Conservation (phyloP, 306 rosid species). For the Comarum palustre region DNA sequence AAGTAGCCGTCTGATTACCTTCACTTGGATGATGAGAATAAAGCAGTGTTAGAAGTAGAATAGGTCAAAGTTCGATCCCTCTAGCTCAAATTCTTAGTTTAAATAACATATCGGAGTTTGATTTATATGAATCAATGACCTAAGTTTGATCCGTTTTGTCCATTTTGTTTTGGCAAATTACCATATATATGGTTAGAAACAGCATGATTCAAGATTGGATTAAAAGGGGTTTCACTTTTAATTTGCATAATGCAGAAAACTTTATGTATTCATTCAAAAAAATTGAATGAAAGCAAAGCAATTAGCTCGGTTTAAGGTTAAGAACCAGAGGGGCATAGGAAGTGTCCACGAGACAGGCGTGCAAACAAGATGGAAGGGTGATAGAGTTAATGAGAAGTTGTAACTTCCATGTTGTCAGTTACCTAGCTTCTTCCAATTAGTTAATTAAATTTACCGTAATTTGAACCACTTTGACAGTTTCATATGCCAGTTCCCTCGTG, state of each 20-base stretch:
- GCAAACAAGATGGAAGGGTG: conserved; percentile 8
- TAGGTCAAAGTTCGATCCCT: too few relatives aligned
- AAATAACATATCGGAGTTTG: neutral
- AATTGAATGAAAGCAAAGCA: neutral
- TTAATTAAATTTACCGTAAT: conserved; percentile 17
- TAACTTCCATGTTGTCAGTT: conserved; percentile 46
- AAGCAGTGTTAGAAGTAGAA: too few relatives aligned
- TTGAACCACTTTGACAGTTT: conserved; percentile 24
- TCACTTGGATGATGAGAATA: neutral
- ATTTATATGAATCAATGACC: neutral
- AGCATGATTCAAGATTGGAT: neutral
- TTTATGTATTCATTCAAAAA: neutral
- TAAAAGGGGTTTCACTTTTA: neutral
- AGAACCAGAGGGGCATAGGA: conserved; percentile 8
- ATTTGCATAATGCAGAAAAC: neutral
- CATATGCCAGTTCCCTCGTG: conserved; percentile 23
- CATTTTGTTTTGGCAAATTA: neutral
- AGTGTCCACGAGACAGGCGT: conserved; percentile 29
- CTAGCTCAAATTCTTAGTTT: too few relatives aligned
- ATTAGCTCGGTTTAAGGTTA: neutral
- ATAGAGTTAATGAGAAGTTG: conserved; percentile 16
- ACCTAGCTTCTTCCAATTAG: neutral
- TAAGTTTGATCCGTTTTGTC: neutral
- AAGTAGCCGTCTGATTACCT: neutral
- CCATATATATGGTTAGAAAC: neutral